Evolutionary conservation across 352 stramenopile species (phyloP), one percentile per base, ranked within the genome.

Genomic region (Globisporangium camurandrum): DNA sequence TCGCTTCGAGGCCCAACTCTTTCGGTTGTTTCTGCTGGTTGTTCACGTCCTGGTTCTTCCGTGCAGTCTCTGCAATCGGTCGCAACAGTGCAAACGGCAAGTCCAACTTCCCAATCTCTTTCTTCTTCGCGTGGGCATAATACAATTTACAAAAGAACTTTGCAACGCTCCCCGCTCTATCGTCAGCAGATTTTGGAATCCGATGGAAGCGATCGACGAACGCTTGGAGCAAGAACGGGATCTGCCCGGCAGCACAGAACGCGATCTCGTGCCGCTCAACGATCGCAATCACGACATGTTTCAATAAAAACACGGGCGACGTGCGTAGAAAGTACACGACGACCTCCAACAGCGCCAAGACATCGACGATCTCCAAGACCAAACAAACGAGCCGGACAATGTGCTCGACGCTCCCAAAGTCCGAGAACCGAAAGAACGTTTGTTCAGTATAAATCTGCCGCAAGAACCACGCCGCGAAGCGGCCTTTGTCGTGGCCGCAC

Each of bases 131-230:
- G 46, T 92, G 81, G 3, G 65, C 70, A 46, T 88, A 88, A 48
- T 89, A 92, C 75, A 92, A 78, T 30, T 78, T 84, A 59, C 77
- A 88, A 37, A 92, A 92, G 34, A 89, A 92, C 49, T 85, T 74
- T 14, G 81, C 81, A 24, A 92, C 63, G 28, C 68, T 86, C 16
- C 75, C 74, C 38, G 61, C 51, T 42, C 86, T 89, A 49, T 92
- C 81, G 23, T 92, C 81, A 7, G 81, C 81, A 11, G 66, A 62
- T 33, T 83, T 80, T 7, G 78, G 64, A 22, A 89, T 71, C 36
- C 64, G 61, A 33, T 92, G 69, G 47, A 92, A 92, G 0, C 83
- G 83, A 51, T 93, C 81, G 24, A 92, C 79, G 27, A 92, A 91
- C 1, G 80, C 80, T 51, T 94, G 80, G 19, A 94, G 51, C 38